These are phyloP conservation scores for Oldenlandia corymbosa DNA, from an alignment of 257 asterid genomes.

Conservation along the genomic window DNA sequence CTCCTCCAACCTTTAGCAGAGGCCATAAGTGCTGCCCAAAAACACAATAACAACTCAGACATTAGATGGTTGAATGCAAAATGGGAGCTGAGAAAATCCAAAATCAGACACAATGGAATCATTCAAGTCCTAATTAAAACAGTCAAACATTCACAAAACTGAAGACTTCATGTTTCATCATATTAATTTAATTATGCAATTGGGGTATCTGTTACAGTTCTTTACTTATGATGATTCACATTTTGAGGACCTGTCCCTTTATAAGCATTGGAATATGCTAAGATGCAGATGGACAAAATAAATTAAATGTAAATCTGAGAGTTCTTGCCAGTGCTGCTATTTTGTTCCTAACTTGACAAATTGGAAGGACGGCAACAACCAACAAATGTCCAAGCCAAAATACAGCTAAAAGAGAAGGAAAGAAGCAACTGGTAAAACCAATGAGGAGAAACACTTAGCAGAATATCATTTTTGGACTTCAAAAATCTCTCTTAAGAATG, in stretches of 20 bases:
- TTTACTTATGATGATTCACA: neutral
- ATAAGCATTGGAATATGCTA: neutral
- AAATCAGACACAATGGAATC: neutral
- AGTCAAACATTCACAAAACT: neutral
- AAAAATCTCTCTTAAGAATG: too few species aligned
- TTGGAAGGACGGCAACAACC: too few species aligned
- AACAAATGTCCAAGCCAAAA: too few species aligned
- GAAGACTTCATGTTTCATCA: neutral
- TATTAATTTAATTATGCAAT: neutral
- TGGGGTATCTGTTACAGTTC: neutral
- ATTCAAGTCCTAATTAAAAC: neutral
- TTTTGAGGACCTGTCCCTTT: neutral
- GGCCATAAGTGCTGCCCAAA: constrained; percentile 89
- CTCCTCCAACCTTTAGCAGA: constrained; percentile 79
- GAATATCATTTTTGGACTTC: too few species aligned
- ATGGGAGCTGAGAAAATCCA: neutral
- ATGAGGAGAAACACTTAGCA: too few species aligned
- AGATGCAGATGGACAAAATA: neutral
- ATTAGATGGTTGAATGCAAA: neutral
- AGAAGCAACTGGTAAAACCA: too few species aligned
- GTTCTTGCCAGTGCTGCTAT: neutral
- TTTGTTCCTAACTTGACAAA: too few species aligned
- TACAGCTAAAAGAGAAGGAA: too few species aligned
- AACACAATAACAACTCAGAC: constrained; percentile 15
- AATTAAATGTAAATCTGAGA: neutral